Evolutionary conservation across 1,139 yeast genomes (phyloP).

Genomic region (Pichia sp.): DNA sequence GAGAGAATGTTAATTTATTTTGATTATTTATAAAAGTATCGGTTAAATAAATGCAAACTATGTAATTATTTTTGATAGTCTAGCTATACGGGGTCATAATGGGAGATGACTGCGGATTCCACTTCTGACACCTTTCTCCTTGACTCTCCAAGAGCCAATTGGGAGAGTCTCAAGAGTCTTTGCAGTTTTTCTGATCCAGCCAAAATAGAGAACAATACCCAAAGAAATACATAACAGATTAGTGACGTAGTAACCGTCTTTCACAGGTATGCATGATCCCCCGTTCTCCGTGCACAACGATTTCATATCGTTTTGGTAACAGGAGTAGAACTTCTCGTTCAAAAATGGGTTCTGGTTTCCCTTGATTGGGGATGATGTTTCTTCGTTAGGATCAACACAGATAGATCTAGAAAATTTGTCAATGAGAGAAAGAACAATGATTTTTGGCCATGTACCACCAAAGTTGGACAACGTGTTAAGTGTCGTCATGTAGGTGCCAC

Average conservation of each 20-base stretch:
- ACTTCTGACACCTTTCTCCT: constrained; percentile 13
- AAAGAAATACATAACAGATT: constrained; percentile 64
- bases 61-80: background rate
- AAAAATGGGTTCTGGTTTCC: constrained; percentile 25
- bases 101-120: constrained; percentile 19
- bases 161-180: constrained; percentile 60
- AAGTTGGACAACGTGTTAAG: constrained; percentile 85
- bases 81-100: constrained; percentile 3
- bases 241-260: constrained; percentile 84
- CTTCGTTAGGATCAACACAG: constrained; percentile 40
- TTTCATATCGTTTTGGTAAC: constrained; percentile 42
- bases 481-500: constrained; percentile 98
- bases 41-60: too few species aligned
- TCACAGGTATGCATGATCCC: constrained; percentile 51
- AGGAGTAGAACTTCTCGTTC: constrained; percentile 36
- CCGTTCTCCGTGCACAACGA: constrained; percentile 48
- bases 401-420: constrained; percentile 68
- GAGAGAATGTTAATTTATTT: background rate
- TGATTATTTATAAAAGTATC: background rate
- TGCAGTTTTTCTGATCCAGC: constrained; percentile 62
- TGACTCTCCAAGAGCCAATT: constrained; percentile 64
- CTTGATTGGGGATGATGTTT: background rate
- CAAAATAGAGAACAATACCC: constrained; percentile 63
- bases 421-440: constrained; percentile 71
- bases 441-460: constrained; percentile 97